These are phyloP conservation scores for Stereocaulon alpinum DNA, from an alignment of 495 filamentous ascomycete genomes.

Conservation along the genomic window DNA sequence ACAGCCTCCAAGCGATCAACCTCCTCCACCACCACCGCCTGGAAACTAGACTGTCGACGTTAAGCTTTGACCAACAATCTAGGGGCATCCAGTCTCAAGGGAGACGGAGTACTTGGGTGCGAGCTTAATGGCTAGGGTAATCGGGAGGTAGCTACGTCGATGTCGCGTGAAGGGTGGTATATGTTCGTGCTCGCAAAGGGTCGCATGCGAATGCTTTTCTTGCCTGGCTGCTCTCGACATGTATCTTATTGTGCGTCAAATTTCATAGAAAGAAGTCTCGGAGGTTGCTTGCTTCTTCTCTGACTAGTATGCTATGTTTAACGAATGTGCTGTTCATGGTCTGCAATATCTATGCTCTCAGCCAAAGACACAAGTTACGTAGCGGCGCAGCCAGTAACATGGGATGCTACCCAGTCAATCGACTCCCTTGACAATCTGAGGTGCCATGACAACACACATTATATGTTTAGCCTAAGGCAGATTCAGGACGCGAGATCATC, in stretches of 20 bases:
- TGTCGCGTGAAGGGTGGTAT: too few species aligned
- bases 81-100: background rate
- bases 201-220: background rate
- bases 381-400: too few species aligned
- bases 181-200: background rate
- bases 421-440: too few species aligned
- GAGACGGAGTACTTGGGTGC: background rate
- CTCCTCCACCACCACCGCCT: constrained; percentile 62
- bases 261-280: background rate
- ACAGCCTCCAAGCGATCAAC: constrained; percentile 58
- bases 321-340: too few species aligned
- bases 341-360: too few species aligned
- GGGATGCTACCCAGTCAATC: too few species aligned
- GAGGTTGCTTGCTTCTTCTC: too few species aligned
- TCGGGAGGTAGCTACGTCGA: background rate
- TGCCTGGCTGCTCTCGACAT: background rate
- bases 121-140: background rate
- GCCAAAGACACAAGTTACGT: too few species aligned
- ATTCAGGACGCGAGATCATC: too few species aligned
- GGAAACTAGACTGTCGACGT: constrained; percentile 31
- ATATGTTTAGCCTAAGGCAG: too few species aligned
- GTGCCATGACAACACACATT: too few species aligned
- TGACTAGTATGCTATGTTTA: too few species aligned
- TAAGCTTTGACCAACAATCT: background rate
- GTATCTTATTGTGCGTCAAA: background rate